A percentile compares a stretch with the other conserved stretches of the same genome.
Evolutionary conservation across 164 flowering plant genomes (phyloP).

Genomic region (Berberis thunbergii): DNA sequence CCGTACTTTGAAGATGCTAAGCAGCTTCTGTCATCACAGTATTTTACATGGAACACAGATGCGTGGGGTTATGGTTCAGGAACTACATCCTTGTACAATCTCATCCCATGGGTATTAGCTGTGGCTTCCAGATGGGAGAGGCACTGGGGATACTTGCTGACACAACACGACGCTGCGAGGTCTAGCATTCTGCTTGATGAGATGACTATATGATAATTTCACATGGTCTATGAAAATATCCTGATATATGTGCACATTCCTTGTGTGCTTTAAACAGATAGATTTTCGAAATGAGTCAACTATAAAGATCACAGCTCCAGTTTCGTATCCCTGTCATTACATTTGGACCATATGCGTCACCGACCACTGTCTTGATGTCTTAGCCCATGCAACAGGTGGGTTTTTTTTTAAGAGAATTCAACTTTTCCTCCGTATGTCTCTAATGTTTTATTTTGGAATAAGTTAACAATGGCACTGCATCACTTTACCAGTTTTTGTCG

Average conservation of each 20-base stretch:
- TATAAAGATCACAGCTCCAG: slow-evolving; percentile 48
- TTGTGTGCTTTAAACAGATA: slow-evolving; percentile 35
- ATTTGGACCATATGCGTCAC: slow-evolving; percentile 87
- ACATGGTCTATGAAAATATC: neutral
- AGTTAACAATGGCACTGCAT: no score
- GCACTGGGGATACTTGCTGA: slow-evolving; percentile 90
- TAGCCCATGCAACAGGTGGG: slow-evolving; percentile 74
- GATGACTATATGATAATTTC: neutral
- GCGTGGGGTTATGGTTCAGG: slow-evolving; percentile 83
- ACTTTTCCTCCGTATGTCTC: neutral
- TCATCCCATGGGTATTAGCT: slow-evolving; percentile 94
- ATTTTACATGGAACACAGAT: slow-evolving; percentile 86
- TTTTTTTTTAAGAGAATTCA: slow-evolving; percentile 13
- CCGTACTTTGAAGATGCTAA: slow-evolving; percentile 1
- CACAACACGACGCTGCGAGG: slow-evolving; percentile 86
- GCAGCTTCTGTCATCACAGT: slow-evolving; percentile 21
- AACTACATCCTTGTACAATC: slow-evolving; percentile 92
- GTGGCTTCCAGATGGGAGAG: slow-evolving; percentile 81
- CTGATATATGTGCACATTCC: neutral
- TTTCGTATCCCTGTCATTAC: slow-evolving; percentile 73
- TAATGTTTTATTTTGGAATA: neutral
- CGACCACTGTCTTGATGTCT: slow-evolving; percentile 56
- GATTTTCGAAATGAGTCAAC: slow-evolving; percentile 63
- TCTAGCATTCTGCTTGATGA: slow-evolving; percentile 16
- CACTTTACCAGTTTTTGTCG: no score